Percentiles rank a stretch among this genome's conserved stretches.
phyloP scores from a whole-genome alignment of 345 rosid genomes.

The Murraya koenigii region DNA sequence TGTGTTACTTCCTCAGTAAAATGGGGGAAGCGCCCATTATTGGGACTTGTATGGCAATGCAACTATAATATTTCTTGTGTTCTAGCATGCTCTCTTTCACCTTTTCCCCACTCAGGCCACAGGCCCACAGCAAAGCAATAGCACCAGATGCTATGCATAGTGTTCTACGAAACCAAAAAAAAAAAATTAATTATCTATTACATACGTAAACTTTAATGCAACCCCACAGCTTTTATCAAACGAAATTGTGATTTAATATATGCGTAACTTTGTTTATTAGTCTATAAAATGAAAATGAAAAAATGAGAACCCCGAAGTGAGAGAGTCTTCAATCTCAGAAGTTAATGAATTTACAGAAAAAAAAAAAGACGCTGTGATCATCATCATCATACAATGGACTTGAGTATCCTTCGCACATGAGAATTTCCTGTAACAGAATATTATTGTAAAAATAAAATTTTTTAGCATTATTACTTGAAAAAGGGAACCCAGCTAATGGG shows the following conservation, averaged over 20 bases:
- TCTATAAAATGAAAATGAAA: neutral
- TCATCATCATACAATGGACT: constrained; percentile 14
- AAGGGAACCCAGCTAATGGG: neutral
- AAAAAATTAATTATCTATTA: too few relatives aligned
- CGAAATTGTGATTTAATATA: too few relatives aligned
- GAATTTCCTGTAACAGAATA: neutral
- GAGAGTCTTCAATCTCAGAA: neutral
- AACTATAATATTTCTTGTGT: too few relatives aligned
- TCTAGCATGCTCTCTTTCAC: neutral
- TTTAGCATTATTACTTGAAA: neutral
- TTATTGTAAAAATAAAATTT: neutral
- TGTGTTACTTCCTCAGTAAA: neutral
- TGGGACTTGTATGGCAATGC: neutral
- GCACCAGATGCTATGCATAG: neutral
- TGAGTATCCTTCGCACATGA: constrained; percentile 3
- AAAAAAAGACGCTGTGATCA: neutral
- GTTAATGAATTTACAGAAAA: neutral
- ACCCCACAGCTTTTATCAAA: neutral
- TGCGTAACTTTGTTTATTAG: neutral
- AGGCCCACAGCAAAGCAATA: neutral
- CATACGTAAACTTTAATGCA: neutral
- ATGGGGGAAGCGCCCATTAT: neutral
- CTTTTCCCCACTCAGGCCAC: neutral
- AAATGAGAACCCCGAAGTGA: neutral
- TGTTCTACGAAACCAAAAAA: too few relatives aligned